Conservation (phyloP, 1,284 basidiomycete species). For the Neonothopanus nambi region DNA sequence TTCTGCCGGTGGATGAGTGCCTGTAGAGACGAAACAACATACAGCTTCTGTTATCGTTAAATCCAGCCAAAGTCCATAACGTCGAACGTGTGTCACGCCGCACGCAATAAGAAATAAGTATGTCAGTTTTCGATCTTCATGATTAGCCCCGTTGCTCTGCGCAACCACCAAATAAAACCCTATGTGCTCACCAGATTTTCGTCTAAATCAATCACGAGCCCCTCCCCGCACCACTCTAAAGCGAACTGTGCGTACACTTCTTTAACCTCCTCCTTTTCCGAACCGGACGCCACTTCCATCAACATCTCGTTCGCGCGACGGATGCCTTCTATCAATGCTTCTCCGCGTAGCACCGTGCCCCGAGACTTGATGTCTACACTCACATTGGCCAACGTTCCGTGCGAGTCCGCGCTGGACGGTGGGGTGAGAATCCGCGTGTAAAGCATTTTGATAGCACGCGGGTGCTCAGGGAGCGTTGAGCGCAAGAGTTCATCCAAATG, state of each 20-base stretch:
- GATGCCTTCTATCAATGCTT: slow-evolving; percentile 53
- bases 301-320: slow-evolving; percentile 61
- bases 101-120: slow-evolving; percentile 25
- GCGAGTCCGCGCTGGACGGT: neutral
- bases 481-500: slow-evolving; percentile 54
- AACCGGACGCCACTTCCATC: slow-evolving; percentile 24
- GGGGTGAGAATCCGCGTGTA: slow-evolving; percentile 41
- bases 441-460: slow-evolving; percentile 52
- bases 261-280: slow-evolving; percentile 36
- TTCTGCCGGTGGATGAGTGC: slow-evolving; percentile 37
- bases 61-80: neutral
- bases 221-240: slow-evolving; percentile 29
- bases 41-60: slow-evolving; percentile 28
- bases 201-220: slow-evolving; percentile 1
- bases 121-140: neutral
- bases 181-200: slow-evolving; percentile 6
- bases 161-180: neutral
- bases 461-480: slow-evolving; percentile 45
- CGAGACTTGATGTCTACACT: neutral
- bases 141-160: neutral
- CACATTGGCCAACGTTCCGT: slow-evolving; percentile 2
- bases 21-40: slow-evolving; percentile 54
- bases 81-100: neutral
- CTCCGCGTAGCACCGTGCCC: neutral
- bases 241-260: slow-evolving; percentile 59